Percentiles rank a stretch among this genome's conserved stretches.
Evolutionary conservation across 2,329 filamentous ascomycete genomes (phyloP).

Genomic region (Chaetomiaceae sp.): DNA sequence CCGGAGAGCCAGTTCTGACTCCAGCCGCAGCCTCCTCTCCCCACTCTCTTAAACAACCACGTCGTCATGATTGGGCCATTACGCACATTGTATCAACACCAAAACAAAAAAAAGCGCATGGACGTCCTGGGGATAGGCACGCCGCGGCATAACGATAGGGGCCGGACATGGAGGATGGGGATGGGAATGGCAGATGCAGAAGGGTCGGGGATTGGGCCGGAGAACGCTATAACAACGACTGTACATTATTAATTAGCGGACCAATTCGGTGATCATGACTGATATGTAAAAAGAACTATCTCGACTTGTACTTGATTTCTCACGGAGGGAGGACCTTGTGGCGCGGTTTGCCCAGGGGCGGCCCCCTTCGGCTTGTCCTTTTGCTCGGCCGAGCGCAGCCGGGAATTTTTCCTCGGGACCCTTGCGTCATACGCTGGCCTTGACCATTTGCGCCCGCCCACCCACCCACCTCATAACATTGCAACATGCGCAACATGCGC

Average conservation of each 20-base stretch:
- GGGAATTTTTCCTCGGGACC: conserved; percentile 4
- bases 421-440: conserved; percentile 18
- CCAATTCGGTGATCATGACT: conserved; percentile 8
- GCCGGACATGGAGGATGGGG: background rate
- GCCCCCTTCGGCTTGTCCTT: conserved; percentile 3
- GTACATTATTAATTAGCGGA: conserved; percentile 27
- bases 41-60: conserved; percentile 53
- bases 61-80: conserved; percentile 11
- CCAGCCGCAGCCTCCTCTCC: conserved; percentile 51
- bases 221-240: conserved; percentile 17
- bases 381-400: conserved; percentile 15
- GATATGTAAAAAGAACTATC: background rate
- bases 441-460: too few relatives aligned
- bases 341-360: background rate
- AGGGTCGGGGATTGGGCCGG: background rate
- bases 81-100: conserved; percentile 17
- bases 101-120: background rate
- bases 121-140: background rate
- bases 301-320: background rate
- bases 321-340: background rate
- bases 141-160: conserved; percentile 1
- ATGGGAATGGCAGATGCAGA: background rate
- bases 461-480: background rate
- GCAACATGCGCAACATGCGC: background rate
- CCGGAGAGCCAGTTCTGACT: conserved; percentile 1